phyloP scores from a whole-genome alignment of 176 grass and related monocot genomes.

The Oryza glumipatula region DNA sequence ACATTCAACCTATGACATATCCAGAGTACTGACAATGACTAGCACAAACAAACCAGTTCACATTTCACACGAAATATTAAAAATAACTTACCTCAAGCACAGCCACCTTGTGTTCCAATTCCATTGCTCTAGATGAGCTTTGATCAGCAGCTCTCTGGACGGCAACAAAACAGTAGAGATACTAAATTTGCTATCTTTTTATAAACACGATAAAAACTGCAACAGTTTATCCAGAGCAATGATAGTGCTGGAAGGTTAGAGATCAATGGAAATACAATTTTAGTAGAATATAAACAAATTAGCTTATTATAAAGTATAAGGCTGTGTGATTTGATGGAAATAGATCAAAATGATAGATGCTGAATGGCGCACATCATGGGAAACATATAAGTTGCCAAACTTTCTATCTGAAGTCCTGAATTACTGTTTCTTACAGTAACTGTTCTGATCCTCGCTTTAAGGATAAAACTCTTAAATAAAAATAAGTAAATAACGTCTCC shows the following conservation, averaged over 20 bases:
- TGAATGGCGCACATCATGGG: background rate
- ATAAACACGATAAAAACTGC: constrained; percentile 17
- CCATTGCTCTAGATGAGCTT: constrained; percentile 87
- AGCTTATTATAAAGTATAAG: background rate
- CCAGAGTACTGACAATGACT: constrained; percentile 37
- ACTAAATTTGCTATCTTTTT: constrained; percentile 7
- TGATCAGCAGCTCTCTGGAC: constrained; percentile 93
- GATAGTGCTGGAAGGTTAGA: constrained; percentile 24
- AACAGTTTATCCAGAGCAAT: background rate
- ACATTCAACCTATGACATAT: constrained; percentile 76
- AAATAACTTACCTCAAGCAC: constrained; percentile 78
- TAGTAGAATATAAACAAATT: constrained; percentile 14
- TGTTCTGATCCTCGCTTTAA: background rate
- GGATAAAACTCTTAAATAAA: constrained; percentile 25
- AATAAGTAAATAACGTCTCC: constrained; percentile 25
- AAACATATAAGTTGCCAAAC: background rate
- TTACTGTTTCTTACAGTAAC: background rate
- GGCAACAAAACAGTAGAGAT: constrained; percentile 34
- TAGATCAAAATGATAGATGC: background rate
- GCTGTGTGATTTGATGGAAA: background rate
- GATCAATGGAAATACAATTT: constrained; percentile 9
- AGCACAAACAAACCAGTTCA: constrained; percentile 27
- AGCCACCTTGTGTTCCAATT: constrained; percentile 93
- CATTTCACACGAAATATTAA: background rate
- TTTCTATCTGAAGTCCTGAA: background rate